Base-by-base conservation (phyloP, 2,329 filamentous ascomycete genomes). In the Apiospora aurea region DNA sequence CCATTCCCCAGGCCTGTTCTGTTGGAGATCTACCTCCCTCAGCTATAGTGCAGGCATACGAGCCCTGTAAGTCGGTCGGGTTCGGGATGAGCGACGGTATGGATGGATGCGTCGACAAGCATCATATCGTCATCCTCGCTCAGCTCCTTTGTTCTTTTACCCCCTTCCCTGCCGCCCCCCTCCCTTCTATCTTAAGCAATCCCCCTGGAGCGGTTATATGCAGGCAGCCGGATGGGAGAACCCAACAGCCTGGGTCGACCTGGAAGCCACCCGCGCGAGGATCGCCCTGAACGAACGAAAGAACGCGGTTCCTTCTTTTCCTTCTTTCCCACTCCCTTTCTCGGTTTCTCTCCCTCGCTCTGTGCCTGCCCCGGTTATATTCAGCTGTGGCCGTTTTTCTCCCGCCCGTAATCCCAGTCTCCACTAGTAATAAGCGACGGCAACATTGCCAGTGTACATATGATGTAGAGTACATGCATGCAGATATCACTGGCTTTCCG, bases 181-280 rank as follows among this genome's bases (percentile, higher is more conserved):
- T 14, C 43, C 57, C 18, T 41, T 64, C 57, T 64, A 64, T 64
- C 57, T 41, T 64, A 13, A 64, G 18, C 57, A 57, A 57, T 5
- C 18, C 29, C 53, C 57, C 57, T 64, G 57, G 11, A 64, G 57
- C 57, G 57, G 57, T 41, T 64, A 64, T 64, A 41, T 64, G 57
- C 57, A 64, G 57, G 38, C 57, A 41, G 57, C 57, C 57, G 57
- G 41, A 41, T 41, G 34, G 57, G 57, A 64, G 57, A 64, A 41
- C 57, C 57, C 57, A 64, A 41, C 57, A 64, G 57, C 57, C 34
- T 64, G 57, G 57, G 57, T 64, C 57, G 57, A 21, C 34, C 34
- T 41, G 34, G 57, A 64, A 64, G 57, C 57, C 34, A 64, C 57
- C 57, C 34, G 57, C 18, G 57, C 57, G 29, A 64, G 21, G 57